A percentile compares a stretch with the other conserved stretches of the same genome.
These are phyloP conservation scores for Astragalus glycyphyllos DNA, from an alignment of 306 rosid genomes.

Conservation along the genomic window DNA sequence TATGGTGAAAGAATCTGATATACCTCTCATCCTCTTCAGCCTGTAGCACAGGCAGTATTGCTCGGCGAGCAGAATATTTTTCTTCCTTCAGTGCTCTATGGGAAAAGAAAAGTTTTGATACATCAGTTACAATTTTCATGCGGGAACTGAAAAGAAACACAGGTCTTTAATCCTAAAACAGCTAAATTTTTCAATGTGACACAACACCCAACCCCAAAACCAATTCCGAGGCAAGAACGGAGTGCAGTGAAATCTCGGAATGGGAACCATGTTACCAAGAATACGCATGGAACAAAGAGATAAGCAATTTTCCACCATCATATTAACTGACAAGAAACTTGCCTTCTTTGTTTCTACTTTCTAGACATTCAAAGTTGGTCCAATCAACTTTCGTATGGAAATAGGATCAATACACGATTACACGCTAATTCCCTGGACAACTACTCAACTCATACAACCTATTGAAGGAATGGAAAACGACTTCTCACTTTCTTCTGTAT, in stretches of 20 bases:
- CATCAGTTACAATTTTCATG: slow-evolving; percentile 19
- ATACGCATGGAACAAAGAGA: slow-evolving; percentile 20
- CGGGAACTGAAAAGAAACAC: slow-evolving; percentile 7
- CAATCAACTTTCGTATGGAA: background rate
- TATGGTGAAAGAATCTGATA: background rate
- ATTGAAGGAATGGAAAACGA: background rate
- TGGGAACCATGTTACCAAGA: slow-evolving; percentile 16
- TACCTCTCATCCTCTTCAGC: slow-evolving; percentile 99
- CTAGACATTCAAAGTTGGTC: background rate
- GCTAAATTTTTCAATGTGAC: slow-evolving; percentile 6
- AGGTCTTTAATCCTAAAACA: too few species aligned
- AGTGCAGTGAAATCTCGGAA: background rate
- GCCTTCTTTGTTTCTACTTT: slow-evolving; percentile 5
- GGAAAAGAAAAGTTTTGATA: slow-evolving; percentile 29
- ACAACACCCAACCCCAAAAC: slow-evolving; percentile 19
- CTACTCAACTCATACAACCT: slow-evolving; percentile 8
- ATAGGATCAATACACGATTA: background rate
- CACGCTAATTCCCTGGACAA: slow-evolving; percentile 5
- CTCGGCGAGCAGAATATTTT: slow-evolving; percentile 88
- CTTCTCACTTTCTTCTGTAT: background rate
- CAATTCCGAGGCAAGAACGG: background rate
- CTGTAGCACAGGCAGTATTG: slow-evolving; percentile 90
- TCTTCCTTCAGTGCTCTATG: slow-evolving; percentile 90
- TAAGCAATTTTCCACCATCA: slow-evolving; percentile 21
- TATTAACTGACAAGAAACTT: slow-evolving; percentile 11